A percentile compares a stretch with the other conserved stretches of the same genome.
Evolutionary conservation across 352 stramenopile species (phyloP).

Genomic region (Pythium monospermum): DNA sequence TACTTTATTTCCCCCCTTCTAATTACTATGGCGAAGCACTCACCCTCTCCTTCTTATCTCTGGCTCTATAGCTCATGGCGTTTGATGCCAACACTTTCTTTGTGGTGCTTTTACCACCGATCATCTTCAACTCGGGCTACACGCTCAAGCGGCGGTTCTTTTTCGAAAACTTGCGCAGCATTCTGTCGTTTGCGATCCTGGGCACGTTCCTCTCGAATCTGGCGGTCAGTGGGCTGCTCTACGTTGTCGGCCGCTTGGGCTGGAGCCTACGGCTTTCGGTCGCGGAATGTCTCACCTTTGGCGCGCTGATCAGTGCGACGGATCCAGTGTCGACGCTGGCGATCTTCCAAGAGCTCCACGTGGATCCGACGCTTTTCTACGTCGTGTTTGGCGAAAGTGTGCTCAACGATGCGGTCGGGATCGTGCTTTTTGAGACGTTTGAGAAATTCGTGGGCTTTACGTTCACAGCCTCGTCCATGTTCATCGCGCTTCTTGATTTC

Average conservation of each 20-base stretch:
- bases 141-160: slow-evolving; percentile 63
- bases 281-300: slow-evolving; percentile 65
- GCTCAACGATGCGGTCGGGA: slow-evolving; percentile 76
- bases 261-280: slow-evolving; percentile 40
- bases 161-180: slow-evolving; percentile 63
- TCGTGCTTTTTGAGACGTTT: slow-evolving; percentile 76
- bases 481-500: slow-evolving; percentile 50
- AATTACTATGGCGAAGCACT: no score
- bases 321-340: slow-evolving; percentile 78
- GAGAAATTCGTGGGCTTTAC: slow-evolving; percentile 56
- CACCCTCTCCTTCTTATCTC: neutral
- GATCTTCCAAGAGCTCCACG: slow-evolving; percentile 62
- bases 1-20: no score
- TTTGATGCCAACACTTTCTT: slow-evolving; percentile 81
- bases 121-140: slow-evolving; percentile 86
- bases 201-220: slow-evolving; percentile 62
- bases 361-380: slow-evolving; percentile 77
- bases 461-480: slow-evolving; percentile 24
- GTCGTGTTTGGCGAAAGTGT: slow-evolving; percentile 83
- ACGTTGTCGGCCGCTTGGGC: slow-evolving; percentile 23
- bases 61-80: slow-evolving; percentile 23
- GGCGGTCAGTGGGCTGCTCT: slow-evolving; percentile 44
- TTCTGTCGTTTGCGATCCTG: slow-evolving; percentile 59
- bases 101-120: slow-evolving; percentile 69
- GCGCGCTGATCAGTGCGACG: slow-evolving; percentile 69